A percentile compares a stretch with the other conserved stretches of the same genome.
These are phyloP conservation scores for Pythium utonaiense DNA, from an alignment of 352 stramenopile genomes.

Conservation along the genomic window DNA sequence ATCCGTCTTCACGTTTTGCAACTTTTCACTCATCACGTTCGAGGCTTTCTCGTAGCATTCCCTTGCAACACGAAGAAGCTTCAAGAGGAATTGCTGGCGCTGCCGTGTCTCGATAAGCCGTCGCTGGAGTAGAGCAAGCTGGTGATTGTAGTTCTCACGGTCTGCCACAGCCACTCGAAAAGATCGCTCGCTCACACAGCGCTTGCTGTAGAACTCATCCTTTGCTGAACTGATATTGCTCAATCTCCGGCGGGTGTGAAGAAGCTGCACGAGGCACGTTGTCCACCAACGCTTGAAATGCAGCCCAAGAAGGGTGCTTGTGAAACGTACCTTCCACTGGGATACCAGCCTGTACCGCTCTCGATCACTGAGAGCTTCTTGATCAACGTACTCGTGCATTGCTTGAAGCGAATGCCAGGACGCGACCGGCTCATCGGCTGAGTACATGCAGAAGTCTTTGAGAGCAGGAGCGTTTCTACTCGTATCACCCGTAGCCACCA, in stretches of 20 bases:
- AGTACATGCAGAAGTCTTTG: slow-evolving; percentile 20
- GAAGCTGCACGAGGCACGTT: slow-evolving; percentile 5
- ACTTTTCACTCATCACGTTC: slow-evolving; percentile 12
- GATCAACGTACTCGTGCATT: slow-evolving; percentile 10
- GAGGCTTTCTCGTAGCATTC: slow-evolving; percentile 26
- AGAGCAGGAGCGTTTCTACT: background rate
- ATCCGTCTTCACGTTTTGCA: slow-evolving; percentile 39
- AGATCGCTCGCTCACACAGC: slow-evolving; percentile 3
- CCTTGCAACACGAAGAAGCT: slow-evolving; percentile 23
- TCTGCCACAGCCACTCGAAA: slow-evolving; percentile 19
- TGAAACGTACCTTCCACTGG: slow-evolving; percentile 28
- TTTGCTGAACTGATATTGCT: slow-evolving; percentile 1
- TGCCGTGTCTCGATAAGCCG: slow-evolving; percentile 21
- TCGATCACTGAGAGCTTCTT: slow-evolving; percentile 5
- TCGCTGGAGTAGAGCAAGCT: slow-evolving; percentile 14
- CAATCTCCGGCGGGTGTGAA: slow-evolving; percentile 13
- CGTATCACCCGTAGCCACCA: background rate
- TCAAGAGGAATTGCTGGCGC: slow-evolving; percentile 19
- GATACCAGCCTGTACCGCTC: slow-evolving; percentile 3
- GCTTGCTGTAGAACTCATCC: slow-evolving; percentile 8
- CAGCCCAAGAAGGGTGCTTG: slow-evolving; percentile 11
- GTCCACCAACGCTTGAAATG: slow-evolving; percentile 16
- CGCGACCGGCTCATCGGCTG: background rate
- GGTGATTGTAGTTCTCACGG: slow-evolving; percentile 22
- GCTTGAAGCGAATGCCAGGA: slow-evolving; percentile 15